These are phyloP conservation scores for Dictyostelium brefeldianum DNA, from an alignment of 78 protist species.

Conservation along the genomic window DNA sequence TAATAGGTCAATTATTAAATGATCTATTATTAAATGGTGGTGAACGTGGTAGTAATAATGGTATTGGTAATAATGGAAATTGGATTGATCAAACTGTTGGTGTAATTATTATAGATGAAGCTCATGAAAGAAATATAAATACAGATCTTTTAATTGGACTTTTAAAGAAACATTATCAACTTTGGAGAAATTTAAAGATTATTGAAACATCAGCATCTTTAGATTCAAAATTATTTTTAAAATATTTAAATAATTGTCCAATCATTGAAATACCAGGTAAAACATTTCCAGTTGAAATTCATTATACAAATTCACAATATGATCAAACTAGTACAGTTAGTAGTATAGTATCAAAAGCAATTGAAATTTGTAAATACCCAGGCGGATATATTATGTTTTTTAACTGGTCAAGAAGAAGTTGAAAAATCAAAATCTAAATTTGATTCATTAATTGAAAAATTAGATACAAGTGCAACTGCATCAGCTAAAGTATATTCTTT, in stretches of 20 bases:
- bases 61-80: neutral
- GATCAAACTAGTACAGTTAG: conserved; percentile 96
- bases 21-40: conserved; percentile 90
- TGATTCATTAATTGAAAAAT: neutral
- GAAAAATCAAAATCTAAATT: neutral
- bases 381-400: conserved; percentile 96
- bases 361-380: conserved; percentile 96
- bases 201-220: conserved; percentile 96
- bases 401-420: no score
- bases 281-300: conserved; percentile 79
- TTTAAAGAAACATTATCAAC: conserved; percentile 47
- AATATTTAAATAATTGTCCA: conserved; percentile 68
- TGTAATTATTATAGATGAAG: conserved; percentile 96
- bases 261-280: conserved; percentile 72
- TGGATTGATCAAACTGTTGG: conserved; percentile 54
- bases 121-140: conserved; percentile 94
- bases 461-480: no score
- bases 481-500: neutral
- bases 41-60: no score
- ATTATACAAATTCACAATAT: conserved; percentile 91
- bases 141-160: conserved; percentile 88
- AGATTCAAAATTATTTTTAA: conserved; percentile 83
- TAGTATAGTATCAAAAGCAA: conserved; percentile 92
- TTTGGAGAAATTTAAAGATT: conserved; percentile 81
- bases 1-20: conserved; percentile 96